Evolutionary conservation across 2,329 filamentous ascomycete genomes (phyloP).

Genomic region (Claviceps sp.): DNA sequence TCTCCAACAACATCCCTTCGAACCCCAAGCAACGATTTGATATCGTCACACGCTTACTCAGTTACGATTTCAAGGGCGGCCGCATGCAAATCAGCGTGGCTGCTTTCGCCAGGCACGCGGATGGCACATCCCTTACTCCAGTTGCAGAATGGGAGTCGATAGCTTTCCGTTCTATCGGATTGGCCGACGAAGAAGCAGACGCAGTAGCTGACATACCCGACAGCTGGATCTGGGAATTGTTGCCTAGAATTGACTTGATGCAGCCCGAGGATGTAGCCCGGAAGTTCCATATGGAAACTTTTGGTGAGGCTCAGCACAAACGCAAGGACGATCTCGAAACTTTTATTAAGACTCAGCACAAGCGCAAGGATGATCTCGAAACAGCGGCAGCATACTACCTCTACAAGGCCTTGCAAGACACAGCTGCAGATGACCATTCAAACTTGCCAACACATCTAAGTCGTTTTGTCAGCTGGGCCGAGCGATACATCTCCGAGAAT

Average conservation of each 20-base stretch:
- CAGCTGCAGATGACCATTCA: conserved; percentile 8
- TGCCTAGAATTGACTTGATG: conserved; percentile 11
- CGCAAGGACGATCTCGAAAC: conserved; percentile 8
- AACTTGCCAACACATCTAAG: conserved; percentile 11
- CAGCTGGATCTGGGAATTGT: conserved; percentile 14
- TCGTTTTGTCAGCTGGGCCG: conserved; percentile 10
- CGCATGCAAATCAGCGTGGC: conserved; percentile 14
- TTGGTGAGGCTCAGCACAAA: conserved; percentile 13
- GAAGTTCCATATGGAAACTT: conserved; percentile 14
- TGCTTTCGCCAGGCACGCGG: conserved; percentile 9
- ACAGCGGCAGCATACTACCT: conserved; percentile 11
- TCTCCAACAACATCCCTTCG: conserved; percentile 16
- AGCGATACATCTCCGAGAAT: conserved; percentile 1
- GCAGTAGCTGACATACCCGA: conserved; percentile 10
- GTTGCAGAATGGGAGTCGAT: conserved; percentile 14
- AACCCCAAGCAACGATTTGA: conserved; percentile 9
- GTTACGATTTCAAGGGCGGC: conserved; percentile 13
- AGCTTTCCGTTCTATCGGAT: conserved; percentile 4
- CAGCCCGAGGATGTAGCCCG: conserved; percentile 11
- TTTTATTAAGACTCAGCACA: conserved; percentile 12
- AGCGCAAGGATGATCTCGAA: conserved; percentile 10
- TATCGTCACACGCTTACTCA: conserved; percentile 13
- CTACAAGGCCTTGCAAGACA: conserved; percentile 10
- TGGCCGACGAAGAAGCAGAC: conserved; percentile 3
- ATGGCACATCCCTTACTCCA: conserved; percentile 5